Evolutionary conservation across 1,139 yeast species (phyloP).

Genomic region (Yamadazyma jaroonii): DNA sequence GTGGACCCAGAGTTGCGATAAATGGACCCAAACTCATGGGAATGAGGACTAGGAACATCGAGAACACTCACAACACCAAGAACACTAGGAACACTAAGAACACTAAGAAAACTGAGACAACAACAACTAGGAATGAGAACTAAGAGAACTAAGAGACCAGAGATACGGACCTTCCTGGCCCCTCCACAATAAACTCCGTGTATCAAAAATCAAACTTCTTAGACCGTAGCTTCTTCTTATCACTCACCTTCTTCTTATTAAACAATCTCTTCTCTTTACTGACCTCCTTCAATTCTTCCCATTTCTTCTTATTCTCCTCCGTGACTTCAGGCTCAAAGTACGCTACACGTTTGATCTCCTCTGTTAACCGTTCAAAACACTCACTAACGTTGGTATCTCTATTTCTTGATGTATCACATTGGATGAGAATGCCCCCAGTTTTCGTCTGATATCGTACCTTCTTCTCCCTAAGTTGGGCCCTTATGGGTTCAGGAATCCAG

Average conservation of each 20-base stretch:
- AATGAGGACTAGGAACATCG: too few relatives aligned
- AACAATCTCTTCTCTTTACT: constrained; percentile 49
- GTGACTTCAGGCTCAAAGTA: constrained; percentile 51
- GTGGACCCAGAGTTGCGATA: too few relatives aligned
- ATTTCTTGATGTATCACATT: constrained; percentile 59
- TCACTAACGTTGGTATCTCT: constrained; percentile 56
- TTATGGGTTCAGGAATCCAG: constrained; percentile 65
- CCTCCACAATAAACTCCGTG: too few relatives aligned
- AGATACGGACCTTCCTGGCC: too few relatives aligned
- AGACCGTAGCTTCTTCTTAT: constrained; percentile 52
- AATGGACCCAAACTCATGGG: too few relatives aligned
- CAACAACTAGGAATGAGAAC: too few relatives aligned
- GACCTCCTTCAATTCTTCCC: constrained; percentile 50
- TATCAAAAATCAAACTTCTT: constrained; percentile 28
- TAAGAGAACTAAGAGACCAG: too few relatives aligned
- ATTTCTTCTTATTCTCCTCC: constrained; percentile 48
- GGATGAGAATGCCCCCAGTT: constrained; percentile 57
- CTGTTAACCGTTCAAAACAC: constrained; percentile 58
- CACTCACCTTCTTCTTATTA: constrained; percentile 51
- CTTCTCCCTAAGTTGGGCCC: constrained; percentile 37
- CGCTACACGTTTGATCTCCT: constrained; percentile 48
- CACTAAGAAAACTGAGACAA: too few relatives aligned
- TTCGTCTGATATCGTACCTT: constrained; percentile 57
- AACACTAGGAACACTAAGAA: too few relatives aligned
- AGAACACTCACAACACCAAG: too few relatives aligned